Base-by-base conservation (phyloP, 225 moss, liverwort and hornwort genomes). In the Climacium dendroides region DNA sequence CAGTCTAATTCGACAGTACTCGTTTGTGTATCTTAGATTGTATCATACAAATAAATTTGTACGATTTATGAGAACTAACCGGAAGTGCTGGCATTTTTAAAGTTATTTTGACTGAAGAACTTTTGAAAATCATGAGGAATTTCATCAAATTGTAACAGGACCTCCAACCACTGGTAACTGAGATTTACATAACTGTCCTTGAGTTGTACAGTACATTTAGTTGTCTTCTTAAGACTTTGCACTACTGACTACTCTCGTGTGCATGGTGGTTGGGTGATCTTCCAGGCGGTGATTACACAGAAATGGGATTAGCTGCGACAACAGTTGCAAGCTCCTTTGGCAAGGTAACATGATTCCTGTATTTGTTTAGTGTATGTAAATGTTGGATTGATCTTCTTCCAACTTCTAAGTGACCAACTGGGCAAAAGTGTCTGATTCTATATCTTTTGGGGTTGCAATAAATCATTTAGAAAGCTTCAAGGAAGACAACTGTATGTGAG, bases 271-370 rank as follows among this genome's bases (percentile, higher is more conserved):
- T 2, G 81, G 87, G 47, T 78, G 83, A 76, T 57, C 65, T 78
- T 74, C 32, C 88, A 96, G 96, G 96, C 41, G 96, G 96, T 83
- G 97, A 96, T 91, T 97, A 97, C 84, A 95, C 93, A 16, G 97
- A 97, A 90, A 94, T 97, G 96, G 94, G 94, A 39, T 89, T 97
- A 50, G 97, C 97, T 84, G 95, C 97, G 57, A 97, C 97, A 47
- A 97, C 97, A 8, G 96, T 97, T 71, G 97, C 97, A 74, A 95
- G 97, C 91, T 97, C 97, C 62, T 97, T 97, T 86, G 97, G 97
- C 87, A 97, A 97, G 96, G 96, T 96, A n/a, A n/a, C n/a, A n/a
- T n/a, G n/a, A n/a, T n/a, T n/a, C n/a, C n/a, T n/a, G n/a, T 86
- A 25, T 69, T 76, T 23, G 9, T 77, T 77, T 26, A 15, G n/a